A percentile compares a stretch with the other conserved stretches of the same genome.
Conservation (phyloP, 108 stramenopile species). For the Fragilariopsis cylindrus region DNA sequence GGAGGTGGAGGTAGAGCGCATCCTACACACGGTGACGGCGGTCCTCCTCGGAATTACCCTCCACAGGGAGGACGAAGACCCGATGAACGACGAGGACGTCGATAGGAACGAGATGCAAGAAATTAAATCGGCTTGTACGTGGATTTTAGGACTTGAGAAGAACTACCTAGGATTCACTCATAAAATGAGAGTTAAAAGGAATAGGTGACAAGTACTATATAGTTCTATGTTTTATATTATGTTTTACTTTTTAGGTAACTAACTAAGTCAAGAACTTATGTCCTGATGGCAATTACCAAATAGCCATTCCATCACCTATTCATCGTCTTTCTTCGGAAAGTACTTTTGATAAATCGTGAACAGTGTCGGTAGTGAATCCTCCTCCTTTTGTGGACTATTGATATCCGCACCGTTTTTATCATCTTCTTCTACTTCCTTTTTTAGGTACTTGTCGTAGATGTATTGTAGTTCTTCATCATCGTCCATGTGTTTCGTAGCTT, state of each 20-base stretch:
- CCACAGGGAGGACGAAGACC: no score
- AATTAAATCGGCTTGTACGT: no score
- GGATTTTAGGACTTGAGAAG: no score
- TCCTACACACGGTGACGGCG: not conserved
- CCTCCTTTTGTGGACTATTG: constrained; percentile 10
- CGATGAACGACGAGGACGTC: no score
- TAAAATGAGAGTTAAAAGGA: no score
- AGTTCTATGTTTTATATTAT: no score
- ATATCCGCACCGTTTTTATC: not conserved
- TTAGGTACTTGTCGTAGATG: constrained; percentile 51
- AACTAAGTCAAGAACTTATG: no score
- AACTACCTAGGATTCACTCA: no score
- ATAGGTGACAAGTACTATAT: no score
- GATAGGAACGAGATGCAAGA: no score
- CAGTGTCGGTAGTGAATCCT: constrained; percentile 4
- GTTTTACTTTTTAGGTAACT: no score
- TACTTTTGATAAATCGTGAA: constrained; percentile 11
- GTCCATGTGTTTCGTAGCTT: constrained; percentile 63
- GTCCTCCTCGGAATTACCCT: not conserved
- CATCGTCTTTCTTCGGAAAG: not conserved
- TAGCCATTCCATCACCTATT: not conserved
- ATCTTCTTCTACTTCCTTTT: constrained; percentile 40
- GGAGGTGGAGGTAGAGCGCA: constrained; percentile 1
- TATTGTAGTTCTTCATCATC: constrained; percentile 76
- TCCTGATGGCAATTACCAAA: not conserved